Evolutionary conservation across 176 grass and related monocot species (phyloP), one percentile per base, ranked within the genome.

Genomic region (Carex myosuroides): DNA sequence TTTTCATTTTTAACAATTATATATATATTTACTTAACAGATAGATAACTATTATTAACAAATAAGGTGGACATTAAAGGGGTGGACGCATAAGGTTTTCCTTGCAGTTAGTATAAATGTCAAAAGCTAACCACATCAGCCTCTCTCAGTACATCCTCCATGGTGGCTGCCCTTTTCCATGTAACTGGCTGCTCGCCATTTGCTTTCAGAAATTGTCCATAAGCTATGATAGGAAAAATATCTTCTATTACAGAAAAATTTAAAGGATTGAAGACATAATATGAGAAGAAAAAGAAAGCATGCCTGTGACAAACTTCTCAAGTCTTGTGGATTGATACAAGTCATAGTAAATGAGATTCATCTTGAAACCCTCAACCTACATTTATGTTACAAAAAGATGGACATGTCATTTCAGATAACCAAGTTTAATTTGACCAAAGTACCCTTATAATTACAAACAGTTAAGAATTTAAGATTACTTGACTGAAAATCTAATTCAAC

Each of bases 341-440:
- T 98, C 95, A 59, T 93, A 98, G 85, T 98, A 98, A 84, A 98
- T 95, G 1, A 98, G 84, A 73, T 98, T 95, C 95, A 98, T 95
- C 81, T 98, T 98, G 89, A 98, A 98, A 52, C 92, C 92, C 89
- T 98, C 95, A 82, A 93, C 88, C 94, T 93, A 85, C 33, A 81
- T 83, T 59, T 29, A 60, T 13, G 63, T 50, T 42, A 50, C 1
- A 72, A 17, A 5, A 63, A 83, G 17, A 71, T 76, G 48, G 16
- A 37, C 60, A 20, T 55, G 13, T 37, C 30, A 78, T 77, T 77
- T 77, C 48, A 62, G 33, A 18, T 62, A 13, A 60, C 54, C 60
- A 72, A 11, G 17, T 75, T 26, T 70, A 66, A 66, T 16, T 67
- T 32, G 6, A 67, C 4, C 30, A 17, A 67, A 67, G 1, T 35